Evolutionary conservation across 768 basidiomycete species (phyloP).

Genomic region (Mycena latifolia): DNA sequence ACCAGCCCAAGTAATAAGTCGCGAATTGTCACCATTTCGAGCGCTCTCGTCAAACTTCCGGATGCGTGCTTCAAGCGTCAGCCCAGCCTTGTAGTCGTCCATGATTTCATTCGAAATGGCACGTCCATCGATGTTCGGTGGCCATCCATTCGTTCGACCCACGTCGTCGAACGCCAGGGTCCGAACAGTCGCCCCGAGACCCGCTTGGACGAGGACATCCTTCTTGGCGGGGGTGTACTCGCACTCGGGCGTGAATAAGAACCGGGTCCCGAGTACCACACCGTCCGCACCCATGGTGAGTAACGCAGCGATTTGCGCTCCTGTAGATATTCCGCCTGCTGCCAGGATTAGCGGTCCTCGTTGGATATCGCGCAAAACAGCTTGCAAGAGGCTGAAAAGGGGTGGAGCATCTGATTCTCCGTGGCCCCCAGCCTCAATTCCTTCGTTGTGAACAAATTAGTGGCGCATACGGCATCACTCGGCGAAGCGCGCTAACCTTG

Average conservation of each 20-base stretch:
- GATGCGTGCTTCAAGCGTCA: constrained; percentile 43
- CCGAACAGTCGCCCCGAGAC: constrained; percentile 48
- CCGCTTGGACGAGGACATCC: constrained; percentile 49
- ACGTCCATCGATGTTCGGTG: constrained; percentile 55
- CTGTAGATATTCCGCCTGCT: constrained; percentile 63
- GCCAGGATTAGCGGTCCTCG: constrained; percentile 53
- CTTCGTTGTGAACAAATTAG: neutral
- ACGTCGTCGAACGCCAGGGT: constrained; percentile 56
- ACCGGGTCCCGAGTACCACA: constrained; percentile 61
- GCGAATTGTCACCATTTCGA: constrained; percentile 43
- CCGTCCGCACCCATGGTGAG: constrained; percentile 60
- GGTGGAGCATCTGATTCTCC: constrained; percentile 51
- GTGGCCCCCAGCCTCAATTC: constrained; percentile 13
- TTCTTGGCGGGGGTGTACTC: constrained; percentile 54
- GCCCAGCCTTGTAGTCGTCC: constrained; percentile 44
- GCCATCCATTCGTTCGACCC: constrained; percentile 54
- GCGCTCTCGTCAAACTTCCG: constrained; percentile 44
- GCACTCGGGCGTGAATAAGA: constrained; percentile 60
- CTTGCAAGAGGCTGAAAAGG: constrained; percentile 50
- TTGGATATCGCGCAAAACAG: constrained; percentile 47
- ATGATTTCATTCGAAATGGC: constrained; percentile 52
- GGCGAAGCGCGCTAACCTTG: too few relatives aligned
- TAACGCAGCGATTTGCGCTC: constrained; percentile 55
- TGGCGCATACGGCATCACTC: neutral
- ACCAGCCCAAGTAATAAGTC: constrained; percentile 58